Evolutionary conservation across 176 grass and related monocot genomes (phyloP).

Genomic region (Neostapfia colusana): DNA sequence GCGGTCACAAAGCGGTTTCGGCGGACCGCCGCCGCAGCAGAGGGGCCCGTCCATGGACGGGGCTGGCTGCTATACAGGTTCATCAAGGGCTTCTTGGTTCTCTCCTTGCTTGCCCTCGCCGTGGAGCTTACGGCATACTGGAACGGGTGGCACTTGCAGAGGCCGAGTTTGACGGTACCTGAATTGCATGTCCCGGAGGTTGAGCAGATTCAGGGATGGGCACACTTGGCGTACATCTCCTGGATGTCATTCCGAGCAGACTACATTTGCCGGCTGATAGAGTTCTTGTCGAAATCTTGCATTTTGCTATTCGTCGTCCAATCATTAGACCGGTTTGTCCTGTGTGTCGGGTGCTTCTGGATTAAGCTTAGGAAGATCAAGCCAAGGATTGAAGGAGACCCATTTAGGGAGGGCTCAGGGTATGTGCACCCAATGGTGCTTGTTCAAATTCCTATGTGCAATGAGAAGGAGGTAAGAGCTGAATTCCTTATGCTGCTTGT

Average conservation of each 20-base stretch:
- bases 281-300: conserved; percentile 62
- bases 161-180: conserved; percentile 34
- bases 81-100: conserved; percentile 54
- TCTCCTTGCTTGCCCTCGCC: conserved; percentile 54
- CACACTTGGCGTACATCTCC: conserved; percentile 52
- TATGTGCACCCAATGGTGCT: conserved; percentile 74
- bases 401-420: conserved; percentile 52
- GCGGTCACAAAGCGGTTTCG: conserved; percentile 46
- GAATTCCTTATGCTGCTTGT: conserved; percentile 26
- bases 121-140: conserved; percentile 64
- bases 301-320: conserved; percentile 67
- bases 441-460: no score
- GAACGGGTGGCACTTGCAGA: conserved; percentile 68
- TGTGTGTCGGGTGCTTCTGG: conserved; percentile 82
- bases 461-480: conserved; percentile 67
- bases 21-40: not conserved
- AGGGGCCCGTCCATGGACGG: conserved; percentile 30
- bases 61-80: conserved; percentile 53
- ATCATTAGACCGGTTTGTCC: conserved; percentile 54
- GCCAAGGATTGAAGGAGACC: conserved; percentile 52
- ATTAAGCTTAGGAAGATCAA: conserved; percentile 77
- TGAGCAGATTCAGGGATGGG: conserved; percentile 59
- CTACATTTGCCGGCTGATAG: conserved; percentile 55
- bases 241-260: no score
- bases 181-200: conserved; percentile 55